A percentile compares a stretch with the other conserved stretches of the same genome.
These are phyloP conservation scores for Grifola frondosa DNA, from an alignment of 1,284 basidiomycete genomes.

Conservation along the genomic window DNA sequence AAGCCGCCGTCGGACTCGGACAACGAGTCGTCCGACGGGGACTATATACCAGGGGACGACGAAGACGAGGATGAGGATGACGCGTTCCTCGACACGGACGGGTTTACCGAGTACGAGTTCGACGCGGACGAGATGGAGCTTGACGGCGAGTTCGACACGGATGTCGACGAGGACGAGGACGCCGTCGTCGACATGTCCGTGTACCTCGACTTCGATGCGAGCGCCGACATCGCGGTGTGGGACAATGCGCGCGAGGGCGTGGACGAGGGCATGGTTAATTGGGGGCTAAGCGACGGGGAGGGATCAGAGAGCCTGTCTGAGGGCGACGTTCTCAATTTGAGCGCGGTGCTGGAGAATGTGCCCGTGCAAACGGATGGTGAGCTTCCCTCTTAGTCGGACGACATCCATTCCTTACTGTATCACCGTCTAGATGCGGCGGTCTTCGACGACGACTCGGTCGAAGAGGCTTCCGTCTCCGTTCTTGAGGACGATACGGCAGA, in stretches of 20 bases:
- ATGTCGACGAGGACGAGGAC: background rate
- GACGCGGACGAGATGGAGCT: slow-evolving; percentile 21
- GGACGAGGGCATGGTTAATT: slow-evolving; percentile 23
- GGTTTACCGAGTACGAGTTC: slow-evolving; percentile 22
- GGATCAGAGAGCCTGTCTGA: slow-evolving; percentile 28
- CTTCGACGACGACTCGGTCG: slow-evolving; percentile 14
- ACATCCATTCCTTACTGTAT: too few relatives aligned
- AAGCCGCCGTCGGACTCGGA: slow-evolving; percentile 51
- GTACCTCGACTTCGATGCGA: background rate
- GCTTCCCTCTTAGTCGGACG: too few relatives aligned
- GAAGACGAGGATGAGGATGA: slow-evolving; percentile 45
- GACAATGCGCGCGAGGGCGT: slow-evolving; percentile 19
- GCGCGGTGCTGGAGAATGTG: slow-evolving; percentile 8
- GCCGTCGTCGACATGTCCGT: slow-evolving; percentile 1
- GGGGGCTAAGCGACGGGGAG: slow-evolving; percentile 28
- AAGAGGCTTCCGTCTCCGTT: slow-evolving; percentile 11
- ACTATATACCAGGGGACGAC: slow-evolving; percentile 60
- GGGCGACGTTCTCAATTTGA: slow-evolving; percentile 19
- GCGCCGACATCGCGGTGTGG: slow-evolving; percentile 13
- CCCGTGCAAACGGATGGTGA: slow-evolving; percentile 15
- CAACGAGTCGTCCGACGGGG: slow-evolving; percentile 64
- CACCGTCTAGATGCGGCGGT: slow-evolving; percentile 15
- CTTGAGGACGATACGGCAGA: slow-evolving; percentile 7
- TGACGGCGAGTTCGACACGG: slow-evolving; percentile 8
- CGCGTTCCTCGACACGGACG: slow-evolving; percentile 37